Conservation (phyloP, 2,329 filamentous ascomycete genomes). For the Ampelomyces quisqualis region DNA sequence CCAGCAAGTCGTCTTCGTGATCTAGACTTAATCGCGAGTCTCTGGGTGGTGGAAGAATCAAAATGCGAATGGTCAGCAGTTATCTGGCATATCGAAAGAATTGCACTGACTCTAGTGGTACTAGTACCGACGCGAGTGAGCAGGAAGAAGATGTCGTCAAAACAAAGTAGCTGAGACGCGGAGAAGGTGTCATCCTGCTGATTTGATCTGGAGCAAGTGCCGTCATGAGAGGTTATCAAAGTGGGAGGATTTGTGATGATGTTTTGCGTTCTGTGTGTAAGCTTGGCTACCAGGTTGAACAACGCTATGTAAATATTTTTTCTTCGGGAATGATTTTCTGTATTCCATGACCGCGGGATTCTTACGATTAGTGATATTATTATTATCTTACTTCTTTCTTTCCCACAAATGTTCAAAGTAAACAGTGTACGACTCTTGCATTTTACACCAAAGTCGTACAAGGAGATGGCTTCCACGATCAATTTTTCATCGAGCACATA, state of each 20-base stretch:
- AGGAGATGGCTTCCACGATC: too few relatives aligned
- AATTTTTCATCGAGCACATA: too few relatives aligned
- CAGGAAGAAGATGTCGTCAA: not conserved
- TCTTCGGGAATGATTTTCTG: too few relatives aligned
- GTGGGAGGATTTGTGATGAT: not conserved
- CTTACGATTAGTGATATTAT: too few relatives aligned
- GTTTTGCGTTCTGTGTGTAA: too few relatives aligned
- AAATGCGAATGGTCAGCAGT: not conserved
- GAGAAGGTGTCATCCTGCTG: not conserved
- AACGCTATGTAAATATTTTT: too few relatives aligned
- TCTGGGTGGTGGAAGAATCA: conserved; percentile 4
- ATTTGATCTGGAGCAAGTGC: conserved; percentile 3
- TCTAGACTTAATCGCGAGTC: conserved; percentile 5
- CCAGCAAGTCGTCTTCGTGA: conserved; percentile 1
- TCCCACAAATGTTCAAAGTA: too few relatives aligned
- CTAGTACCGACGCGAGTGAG: not conserved
- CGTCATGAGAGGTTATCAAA: conserved; percentile 1
- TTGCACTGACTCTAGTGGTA: not conserved
- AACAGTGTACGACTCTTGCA: too few relatives aligned
- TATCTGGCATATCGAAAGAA: not conserved
- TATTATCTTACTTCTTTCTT: too few relatives aligned
- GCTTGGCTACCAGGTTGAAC: too few relatives aligned
- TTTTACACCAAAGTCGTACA: too few relatives aligned
- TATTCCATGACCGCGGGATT: too few relatives aligned
- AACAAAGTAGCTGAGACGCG: not conserved